Conservation (phyloP, 2,329 filamentous ascomycete species). For the Daldinia sp. region DNA sequence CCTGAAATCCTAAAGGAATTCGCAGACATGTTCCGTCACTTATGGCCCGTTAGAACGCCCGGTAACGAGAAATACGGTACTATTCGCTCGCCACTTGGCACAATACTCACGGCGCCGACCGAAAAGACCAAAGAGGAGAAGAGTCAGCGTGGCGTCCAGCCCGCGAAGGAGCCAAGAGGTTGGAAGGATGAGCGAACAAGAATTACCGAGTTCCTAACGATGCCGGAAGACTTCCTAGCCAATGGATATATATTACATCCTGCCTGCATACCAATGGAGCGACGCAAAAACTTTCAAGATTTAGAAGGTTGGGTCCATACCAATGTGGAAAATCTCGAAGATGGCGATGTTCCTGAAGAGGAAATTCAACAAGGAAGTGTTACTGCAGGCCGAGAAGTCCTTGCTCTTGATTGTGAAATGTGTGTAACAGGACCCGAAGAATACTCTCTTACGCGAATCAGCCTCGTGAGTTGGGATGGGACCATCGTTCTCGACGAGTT, state of each 20-base stretch:
- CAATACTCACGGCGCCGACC: conserved; percentile 79
- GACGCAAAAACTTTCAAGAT: conserved; percentile 58
- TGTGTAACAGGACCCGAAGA: conserved; percentile 83
- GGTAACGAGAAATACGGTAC: conserved; percentile 83
- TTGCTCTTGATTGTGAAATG: conserved; percentile 97
- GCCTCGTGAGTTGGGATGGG: conserved; percentile 86
- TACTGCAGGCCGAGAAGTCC: conserved; percentile 79
- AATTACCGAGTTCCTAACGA: conserved; percentile 81
- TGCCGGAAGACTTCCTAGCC: conserved; percentile 76
- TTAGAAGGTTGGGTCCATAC: conserved; percentile 87
- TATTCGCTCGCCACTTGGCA: conserved; percentile 86
- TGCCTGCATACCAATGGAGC: conserved; percentile 71
- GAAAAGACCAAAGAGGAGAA: conserved; percentile 75
- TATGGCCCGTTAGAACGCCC: conserved; percentile 89
- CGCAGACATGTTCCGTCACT: conserved; percentile 81
- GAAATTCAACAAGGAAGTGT: conserved; percentile 83
- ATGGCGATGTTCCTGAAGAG: conserved; percentile 71
- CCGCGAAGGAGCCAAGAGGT: conserved; percentile 67
- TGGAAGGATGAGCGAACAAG: conserved; percentile 80
- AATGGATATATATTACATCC: conserved; percentile 89
- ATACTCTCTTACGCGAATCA: conserved; percentile 88
- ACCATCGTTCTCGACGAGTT: conserved; percentile 85
- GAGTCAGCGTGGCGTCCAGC: conserved; percentile 64
- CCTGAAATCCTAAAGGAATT: conserved; percentile 69
- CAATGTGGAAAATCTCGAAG: conserved; percentile 69